Conservation (phyloP, 441 rosid species). For the Populus hybrid region DNA sequence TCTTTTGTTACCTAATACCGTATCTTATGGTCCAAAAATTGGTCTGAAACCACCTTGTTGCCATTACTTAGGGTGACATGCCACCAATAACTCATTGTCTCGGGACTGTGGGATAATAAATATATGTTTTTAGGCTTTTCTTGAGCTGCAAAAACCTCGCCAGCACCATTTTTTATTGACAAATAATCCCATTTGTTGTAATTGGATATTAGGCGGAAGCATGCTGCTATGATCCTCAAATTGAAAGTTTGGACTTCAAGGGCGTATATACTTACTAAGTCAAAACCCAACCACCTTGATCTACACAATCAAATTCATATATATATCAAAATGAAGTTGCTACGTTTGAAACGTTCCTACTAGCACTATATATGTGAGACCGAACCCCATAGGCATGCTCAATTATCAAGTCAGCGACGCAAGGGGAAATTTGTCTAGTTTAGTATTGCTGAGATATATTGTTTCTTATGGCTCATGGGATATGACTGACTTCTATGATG, state of each 20-base stretch:
- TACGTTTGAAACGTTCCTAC: too few relatives aligned
- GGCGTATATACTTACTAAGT: neutral
- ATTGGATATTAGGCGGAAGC: neutral
- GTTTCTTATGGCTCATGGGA: neutral
- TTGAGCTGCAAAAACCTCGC: too few relatives aligned
- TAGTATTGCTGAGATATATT: neutral
- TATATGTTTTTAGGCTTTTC: too few relatives aligned
- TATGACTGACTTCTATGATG: neutral
- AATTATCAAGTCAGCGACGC: neutral
- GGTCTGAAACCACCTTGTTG: neutral
- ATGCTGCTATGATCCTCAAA: neutral
- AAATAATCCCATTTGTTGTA: neutral
- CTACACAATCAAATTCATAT: neutral
- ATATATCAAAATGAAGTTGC: neutral
- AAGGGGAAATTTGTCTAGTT: neutral
- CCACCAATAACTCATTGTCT: neutral
- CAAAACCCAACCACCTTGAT: neutral
- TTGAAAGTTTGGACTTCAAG: neutral
- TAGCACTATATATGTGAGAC: neutral
- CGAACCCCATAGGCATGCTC: neutral
- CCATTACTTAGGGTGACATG: neutral
- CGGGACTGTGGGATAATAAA: neutral
- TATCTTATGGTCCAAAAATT: neutral
- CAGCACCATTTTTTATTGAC: neutral
- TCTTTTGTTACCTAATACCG: slow-evolving; percentile 5